Evolutionary conservation across 2,329 filamentous ascomycete genomes (phyloP).

Genomic region (Diaporthe velutina): DNA sequence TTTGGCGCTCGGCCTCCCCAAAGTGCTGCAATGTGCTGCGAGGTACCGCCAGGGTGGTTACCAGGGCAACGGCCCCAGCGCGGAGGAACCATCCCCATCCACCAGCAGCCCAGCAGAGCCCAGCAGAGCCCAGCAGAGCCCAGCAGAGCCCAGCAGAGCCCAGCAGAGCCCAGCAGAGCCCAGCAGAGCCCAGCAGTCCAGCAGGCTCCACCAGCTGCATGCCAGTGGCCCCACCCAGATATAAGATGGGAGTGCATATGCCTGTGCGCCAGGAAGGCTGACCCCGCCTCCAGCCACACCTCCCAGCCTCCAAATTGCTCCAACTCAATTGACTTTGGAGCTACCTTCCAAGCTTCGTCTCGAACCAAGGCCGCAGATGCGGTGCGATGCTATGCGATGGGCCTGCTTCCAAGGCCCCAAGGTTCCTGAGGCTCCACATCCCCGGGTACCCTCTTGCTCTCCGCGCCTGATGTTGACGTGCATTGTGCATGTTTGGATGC

Average conservation of each 20-base stretch:
- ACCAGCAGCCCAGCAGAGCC: background rate
- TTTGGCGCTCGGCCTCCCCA: conserved; percentile 7
- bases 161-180: no score
- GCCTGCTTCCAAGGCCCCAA: conserved; percentile 6
- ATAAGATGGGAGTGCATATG: conserved; percentile 15
- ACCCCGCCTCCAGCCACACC: conserved; percentile 3
- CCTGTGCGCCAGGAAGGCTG: conserved; percentile 27
- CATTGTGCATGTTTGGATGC: conserved; percentile 19
- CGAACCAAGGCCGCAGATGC: conserved; percentile 6
- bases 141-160: no score
- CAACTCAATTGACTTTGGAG: conserved; percentile 17
- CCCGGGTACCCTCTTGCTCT: background rate
- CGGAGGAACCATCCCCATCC: conserved; percentile 17
- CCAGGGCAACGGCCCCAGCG: conserved; percentile 21
- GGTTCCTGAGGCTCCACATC: conserved; percentile 13
- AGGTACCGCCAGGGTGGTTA: conserved; percentile 19
- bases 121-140: no score
- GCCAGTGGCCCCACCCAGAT: background rate
- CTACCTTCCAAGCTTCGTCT: conserved; percentile 27
- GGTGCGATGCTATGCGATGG: background rate
- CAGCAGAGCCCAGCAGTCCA: conserved; percentile 4
- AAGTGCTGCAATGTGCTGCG: background rate
- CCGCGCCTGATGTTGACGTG: conserved; percentile 16
- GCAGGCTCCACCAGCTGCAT: background rate
- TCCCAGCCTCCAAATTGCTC: conserved; percentile 5